A percentile compares a stretch with the other conserved stretches of the same genome.
Conservation (phyloP, 1,139 yeast genomes). For the Diutina sp. region DNA sequence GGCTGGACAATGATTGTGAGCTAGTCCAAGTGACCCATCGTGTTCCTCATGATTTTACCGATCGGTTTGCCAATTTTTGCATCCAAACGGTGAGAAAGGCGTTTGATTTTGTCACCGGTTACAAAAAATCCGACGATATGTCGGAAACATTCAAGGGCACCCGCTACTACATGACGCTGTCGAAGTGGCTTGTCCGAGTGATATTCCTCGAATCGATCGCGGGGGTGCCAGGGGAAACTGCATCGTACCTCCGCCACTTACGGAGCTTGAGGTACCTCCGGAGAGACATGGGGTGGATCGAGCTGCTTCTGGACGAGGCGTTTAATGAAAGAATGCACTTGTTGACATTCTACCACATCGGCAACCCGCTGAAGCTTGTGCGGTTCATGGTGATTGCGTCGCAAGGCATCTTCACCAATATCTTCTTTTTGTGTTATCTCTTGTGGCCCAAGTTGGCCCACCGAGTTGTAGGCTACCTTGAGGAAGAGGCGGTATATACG, state of each 20-base stretch:
- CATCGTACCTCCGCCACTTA: constrained; percentile 55
- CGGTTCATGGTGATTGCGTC: constrained; percentile 44
- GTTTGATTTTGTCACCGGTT: constrained; percentile 58
- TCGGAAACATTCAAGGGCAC: constrained; percentile 26
- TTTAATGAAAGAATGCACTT: constrained; percentile 74
- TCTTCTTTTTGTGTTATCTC: constrained; percentile 50
- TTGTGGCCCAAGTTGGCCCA: constrained; percentile 55
- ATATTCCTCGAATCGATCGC: constrained; percentile 64
- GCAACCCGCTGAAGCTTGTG: constrained; percentile 52
- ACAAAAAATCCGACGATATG: constrained; percentile 34
- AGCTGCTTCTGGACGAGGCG: constrained; percentile 63
- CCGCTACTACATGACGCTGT: constrained; percentile 44
- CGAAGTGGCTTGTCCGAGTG: constrained; percentile 56
- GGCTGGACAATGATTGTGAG: constrained; percentile 32
- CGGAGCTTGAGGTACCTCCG: constrained; percentile 46
- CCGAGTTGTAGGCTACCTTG: constrained; percentile 67
- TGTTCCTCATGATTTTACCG: constrained; percentile 34
- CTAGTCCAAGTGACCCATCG: constrained; percentile 39
- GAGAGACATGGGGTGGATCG: constrained; percentile 69
- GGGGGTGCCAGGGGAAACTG: constrained; percentile 72
- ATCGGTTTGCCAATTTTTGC: constrained; percentile 37
- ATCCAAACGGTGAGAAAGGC: constrained; percentile 30
- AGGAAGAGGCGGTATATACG: constrained; percentile 68
- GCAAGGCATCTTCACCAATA: constrained; percentile 61
- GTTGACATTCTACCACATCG: constrained; percentile 53